Evolutionary conservation across 1,284 basidiomycete species (phyloP).

Genomic region (Ustilago cynodontis): DNA sequence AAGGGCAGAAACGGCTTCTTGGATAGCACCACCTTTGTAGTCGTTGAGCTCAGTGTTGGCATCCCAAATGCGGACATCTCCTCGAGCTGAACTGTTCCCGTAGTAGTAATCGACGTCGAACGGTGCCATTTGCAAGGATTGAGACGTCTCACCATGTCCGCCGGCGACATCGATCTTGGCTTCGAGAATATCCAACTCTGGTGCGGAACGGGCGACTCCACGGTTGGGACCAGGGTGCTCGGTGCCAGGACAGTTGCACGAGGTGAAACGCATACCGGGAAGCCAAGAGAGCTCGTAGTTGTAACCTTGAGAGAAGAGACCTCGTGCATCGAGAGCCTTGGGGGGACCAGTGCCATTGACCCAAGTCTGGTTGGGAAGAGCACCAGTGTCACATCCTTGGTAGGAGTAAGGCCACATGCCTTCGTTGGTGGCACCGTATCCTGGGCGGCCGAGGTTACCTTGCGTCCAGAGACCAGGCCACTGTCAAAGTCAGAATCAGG

Average conservation of each 20-base stretch:
- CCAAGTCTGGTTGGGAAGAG: conserved; percentile 62
- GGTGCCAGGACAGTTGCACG: conserved; percentile 65
- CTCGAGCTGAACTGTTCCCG: conserved; percentile 37
- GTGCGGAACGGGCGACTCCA: conserved; percentile 64
- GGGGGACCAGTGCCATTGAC: conserved; percentile 57
- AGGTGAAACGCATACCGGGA: conserved; percentile 63
- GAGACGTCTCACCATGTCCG: conserved; percentile 61
- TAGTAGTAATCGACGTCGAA: conserved; percentile 67
- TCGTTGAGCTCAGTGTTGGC: conserved; percentile 55
- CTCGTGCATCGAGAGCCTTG: conserved; percentile 43
- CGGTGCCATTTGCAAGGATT: conserved; percentile 69
- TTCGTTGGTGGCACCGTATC: conserved; percentile 68
- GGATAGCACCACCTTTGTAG: conserved; percentile 66
- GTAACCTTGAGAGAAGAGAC: conserved; percentile 36
- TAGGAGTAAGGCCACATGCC: conserved; percentile 71
- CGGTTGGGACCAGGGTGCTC: conserved; percentile 65
- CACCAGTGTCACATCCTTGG: conserved; percentile 68
- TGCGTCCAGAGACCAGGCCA: conserved; percentile 72
- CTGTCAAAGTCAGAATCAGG: background rate
- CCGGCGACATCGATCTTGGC: conserved; percentile 73
- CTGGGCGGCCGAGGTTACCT: conserved; percentile 66
- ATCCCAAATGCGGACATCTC: conserved; percentile 57
- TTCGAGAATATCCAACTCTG: conserved; percentile 70
- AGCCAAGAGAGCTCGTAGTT: conserved; percentile 59
- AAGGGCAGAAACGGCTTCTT: conserved; percentile 68